Percentiles rank a stretch among this genome's conserved stretches.
These are phyloP conservation scores for Botryotinia narcissicola DNA, from an alignment of 2,329 filamentous ascomycete species.

Conservation along the genomic window DNA sequence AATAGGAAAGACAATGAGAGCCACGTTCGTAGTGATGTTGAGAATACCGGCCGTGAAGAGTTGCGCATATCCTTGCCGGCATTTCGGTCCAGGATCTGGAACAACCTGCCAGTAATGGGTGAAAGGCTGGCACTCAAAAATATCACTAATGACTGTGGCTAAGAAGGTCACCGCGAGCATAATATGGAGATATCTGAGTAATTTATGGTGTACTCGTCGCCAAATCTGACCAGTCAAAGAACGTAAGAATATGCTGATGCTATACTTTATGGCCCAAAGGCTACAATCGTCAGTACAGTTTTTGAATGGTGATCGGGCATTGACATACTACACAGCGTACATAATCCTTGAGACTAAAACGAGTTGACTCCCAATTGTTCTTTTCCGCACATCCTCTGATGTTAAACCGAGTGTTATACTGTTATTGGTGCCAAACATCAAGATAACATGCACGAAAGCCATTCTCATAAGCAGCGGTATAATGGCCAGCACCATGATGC, in stretches of 20 bases:
- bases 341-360: conserved; percentile 79
- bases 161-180: conserved; percentile 74
- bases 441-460: conserved; percentile 78
- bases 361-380: conserved; percentile 72
- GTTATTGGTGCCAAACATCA: conserved; percentile 92
- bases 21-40: conserved; percentile 82
- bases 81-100: conserved; percentile 79
- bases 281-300: conserved; percentile 44
- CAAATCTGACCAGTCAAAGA: conserved; percentile 79
- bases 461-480: conserved; percentile 80
- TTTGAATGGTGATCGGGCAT: conserved; percentile 2
- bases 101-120: conserved; percentile 72
- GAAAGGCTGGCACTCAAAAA: conserved; percentile 79
- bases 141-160: conserved; percentile 73
- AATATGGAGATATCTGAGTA: conserved; percentile 68
- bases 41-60: conserved; percentile 81
- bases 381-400: conserved; percentile 58
- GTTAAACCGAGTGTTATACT: conserved; percentile 53
- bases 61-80: conserved; percentile 80
- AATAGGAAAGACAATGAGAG: conserved; percentile 83
- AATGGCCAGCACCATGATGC: conserved; percentile 74
- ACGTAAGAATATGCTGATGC: conserved; percentile 84
- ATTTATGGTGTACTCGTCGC: conserved; percentile 69
- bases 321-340: conserved; percentile 80
- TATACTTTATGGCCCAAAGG: conserved; percentile 87